Evolutionary conservation across 225 moss, liverwort and hornwort genomes (phyloP).

Genomic region (Asterella californica): DNA sequence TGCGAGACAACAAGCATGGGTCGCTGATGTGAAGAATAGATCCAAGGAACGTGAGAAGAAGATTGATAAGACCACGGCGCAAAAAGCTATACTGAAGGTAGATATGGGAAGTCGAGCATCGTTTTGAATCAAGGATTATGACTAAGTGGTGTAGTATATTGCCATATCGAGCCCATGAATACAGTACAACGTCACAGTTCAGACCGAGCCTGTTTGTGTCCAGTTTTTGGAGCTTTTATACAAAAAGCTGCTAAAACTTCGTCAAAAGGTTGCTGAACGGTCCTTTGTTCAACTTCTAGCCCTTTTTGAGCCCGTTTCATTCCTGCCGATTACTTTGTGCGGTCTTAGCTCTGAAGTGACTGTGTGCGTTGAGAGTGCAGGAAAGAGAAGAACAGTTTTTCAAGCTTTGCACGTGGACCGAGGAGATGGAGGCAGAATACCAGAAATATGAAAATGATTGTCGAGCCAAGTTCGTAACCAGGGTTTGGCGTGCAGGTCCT

Average conservation of each 20-base stretch:
- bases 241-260: background rate
- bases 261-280: background rate
- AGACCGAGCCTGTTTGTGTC: background rate
- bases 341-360: background rate
- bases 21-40: constrained; percentile 67
- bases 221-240: background rate
- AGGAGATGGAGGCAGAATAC: constrained; percentile 54
- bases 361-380: constrained; percentile 32
- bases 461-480: constrained; percentile 40
- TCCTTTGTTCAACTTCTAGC: background rate
- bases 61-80: constrained; percentile 46
- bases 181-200: background rate
- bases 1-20: constrained; percentile 72
- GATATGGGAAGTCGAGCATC: background rate
- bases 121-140: background rate
- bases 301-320: background rate
- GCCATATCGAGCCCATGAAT: background rate
- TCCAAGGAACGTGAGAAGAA: constrained; percentile 49
- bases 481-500: background rate
- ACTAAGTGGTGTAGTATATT: too few species aligned
- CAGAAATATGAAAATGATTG: constrained; percentile 61
- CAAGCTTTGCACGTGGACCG: constrained; percentile 67
- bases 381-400: constrained; percentile 66
- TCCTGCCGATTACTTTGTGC: background rate
- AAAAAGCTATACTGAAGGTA: constrained; percentile 41